Evolutionary conservation across 352 stramenopile genomes (phyloP).

Genomic region (Nothophytophthora sp.): DNA sequence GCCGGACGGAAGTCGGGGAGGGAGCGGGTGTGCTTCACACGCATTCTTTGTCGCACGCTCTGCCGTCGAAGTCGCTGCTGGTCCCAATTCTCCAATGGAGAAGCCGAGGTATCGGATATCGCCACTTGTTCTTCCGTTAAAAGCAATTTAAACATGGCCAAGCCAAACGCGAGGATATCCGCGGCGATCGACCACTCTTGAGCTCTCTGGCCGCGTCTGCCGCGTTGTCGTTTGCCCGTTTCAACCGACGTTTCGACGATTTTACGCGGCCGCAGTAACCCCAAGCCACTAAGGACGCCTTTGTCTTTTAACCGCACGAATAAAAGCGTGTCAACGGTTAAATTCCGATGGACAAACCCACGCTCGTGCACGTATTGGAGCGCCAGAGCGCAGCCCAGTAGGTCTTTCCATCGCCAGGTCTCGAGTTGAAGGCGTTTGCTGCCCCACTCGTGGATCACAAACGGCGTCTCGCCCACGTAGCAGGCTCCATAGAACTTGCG

Average conservation of each 20-base stretch:
- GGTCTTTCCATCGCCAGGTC: not conserved
- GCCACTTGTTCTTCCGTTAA: no score
- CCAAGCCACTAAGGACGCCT: not conserved
- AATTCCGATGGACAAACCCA: not conserved
- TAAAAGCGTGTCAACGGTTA: not conserved
- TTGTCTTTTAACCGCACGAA: not conserved
- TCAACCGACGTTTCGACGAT: not conserved
- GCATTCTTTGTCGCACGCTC: not conserved
- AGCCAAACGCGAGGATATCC: no score
- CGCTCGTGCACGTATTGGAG: not conserved
- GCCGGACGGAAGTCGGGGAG: no score
- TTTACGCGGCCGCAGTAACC: not conserved
- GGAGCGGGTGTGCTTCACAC: no score
- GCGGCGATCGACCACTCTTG: no score
- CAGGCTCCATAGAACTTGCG: conserved; percentile 17
- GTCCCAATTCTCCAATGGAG: no score
- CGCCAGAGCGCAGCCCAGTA: not conserved
- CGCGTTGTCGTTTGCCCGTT: not conserved
- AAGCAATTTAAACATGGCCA: no score
- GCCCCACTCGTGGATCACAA: conserved; percentile 6
- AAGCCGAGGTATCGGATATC: no score
- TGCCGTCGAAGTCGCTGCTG: no score
- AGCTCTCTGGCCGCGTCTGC: no score
- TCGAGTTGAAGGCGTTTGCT: not conserved
- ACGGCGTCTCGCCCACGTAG: conserved; percentile 1